Conservation (phyloP, 2,329 filamentous ascomycete genomes). For the Claviceps quebecensis region DNA sequence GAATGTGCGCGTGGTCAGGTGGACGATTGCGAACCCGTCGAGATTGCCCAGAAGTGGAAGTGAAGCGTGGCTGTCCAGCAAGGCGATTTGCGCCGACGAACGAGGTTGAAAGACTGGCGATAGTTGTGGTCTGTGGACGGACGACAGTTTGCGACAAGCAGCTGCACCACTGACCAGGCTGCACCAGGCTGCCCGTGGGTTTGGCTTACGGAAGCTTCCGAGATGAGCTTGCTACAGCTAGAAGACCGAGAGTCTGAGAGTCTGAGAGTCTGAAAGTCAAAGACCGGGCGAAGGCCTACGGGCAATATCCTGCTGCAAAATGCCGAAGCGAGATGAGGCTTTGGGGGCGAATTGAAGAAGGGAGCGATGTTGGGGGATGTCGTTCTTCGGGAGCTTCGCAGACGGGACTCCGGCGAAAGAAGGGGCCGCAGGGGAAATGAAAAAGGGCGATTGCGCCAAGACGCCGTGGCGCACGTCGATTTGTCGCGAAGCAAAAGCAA, state of each 20-base stretch:
- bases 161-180: neutral
- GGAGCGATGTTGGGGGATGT: neutral
- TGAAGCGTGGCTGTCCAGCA: neutral
- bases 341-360: neutral
- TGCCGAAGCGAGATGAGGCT: neutral
- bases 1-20: neutral
- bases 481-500: neutral
- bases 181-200: neutral
- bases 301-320: slow-evolving; percentile 1
- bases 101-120: neutral
- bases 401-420: neutral
- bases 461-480: neutral
- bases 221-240: neutral
- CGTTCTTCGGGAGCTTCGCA: neutral
- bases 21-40: too few relatives aligned
- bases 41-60: neutral
- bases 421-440: neutral
- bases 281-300: neutral
- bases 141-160: neutral
- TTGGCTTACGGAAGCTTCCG: neutral
- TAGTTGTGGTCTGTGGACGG: neutral
- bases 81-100: neutral
- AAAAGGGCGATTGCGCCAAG: neutral
- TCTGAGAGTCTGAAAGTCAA: too few relatives aligned
- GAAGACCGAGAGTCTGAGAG: neutral